Evolutionary conservation across 768 basidiomycete species (phyloP).

Genomic region (Gautieria morchelliformis): DNA sequence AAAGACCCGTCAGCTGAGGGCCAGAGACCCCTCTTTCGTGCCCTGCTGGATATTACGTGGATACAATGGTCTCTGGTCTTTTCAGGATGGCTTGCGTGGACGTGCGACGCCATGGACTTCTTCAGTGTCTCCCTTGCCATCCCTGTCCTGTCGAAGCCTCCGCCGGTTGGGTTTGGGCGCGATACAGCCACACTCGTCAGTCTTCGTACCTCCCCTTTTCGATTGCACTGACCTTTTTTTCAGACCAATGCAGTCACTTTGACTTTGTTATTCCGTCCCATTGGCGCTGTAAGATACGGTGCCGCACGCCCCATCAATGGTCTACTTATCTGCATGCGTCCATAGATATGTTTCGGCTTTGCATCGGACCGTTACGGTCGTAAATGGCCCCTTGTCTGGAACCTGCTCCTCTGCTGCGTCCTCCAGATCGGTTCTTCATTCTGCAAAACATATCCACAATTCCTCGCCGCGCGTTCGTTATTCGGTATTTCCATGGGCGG

Average conservation of each 20-base stretch:
- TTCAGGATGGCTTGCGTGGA: slow-evolving; percentile 75
- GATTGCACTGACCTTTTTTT: background rate
- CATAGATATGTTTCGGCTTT: slow-evolving; percentile 68
- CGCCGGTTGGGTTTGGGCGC: slow-evolving; percentile 27
- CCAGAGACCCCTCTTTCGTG: slow-evolving; percentile 33
- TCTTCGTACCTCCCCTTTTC: slow-evolving; percentile 28
- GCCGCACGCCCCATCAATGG: background rate
- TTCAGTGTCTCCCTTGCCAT: slow-evolving; percentile 47
- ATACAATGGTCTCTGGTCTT: slow-evolving; percentile 24
- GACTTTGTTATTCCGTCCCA: slow-evolving; percentile 83
- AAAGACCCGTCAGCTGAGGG: slow-evolving; percentile 27
- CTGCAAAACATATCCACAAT: slow-evolving; percentile 62
- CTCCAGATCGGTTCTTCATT: slow-evolving; percentile 80
- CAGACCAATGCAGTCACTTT: slow-evolving; percentile 80
- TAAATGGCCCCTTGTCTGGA: slow-evolving; percentile 84
- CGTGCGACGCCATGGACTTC: slow-evolving; percentile 79
- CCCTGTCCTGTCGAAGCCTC: slow-evolving; percentile 15
- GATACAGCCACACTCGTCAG: slow-evolving; percentile 39
- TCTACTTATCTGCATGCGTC: background rate
- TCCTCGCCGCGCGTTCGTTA: slow-evolving; percentile 73
- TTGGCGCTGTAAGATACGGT: slow-evolving; percentile 44
- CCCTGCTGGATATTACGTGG: slow-evolving; percentile 35
- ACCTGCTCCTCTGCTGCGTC: slow-evolving; percentile 58
- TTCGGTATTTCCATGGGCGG: slow-evolving; percentile 89
- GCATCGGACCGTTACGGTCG: slow-evolving; percentile 85